Evolutionary conservation across 2,329 filamentous ascomycete genomes (phyloP).

Genomic region (Botrytis cinerea): DNA sequence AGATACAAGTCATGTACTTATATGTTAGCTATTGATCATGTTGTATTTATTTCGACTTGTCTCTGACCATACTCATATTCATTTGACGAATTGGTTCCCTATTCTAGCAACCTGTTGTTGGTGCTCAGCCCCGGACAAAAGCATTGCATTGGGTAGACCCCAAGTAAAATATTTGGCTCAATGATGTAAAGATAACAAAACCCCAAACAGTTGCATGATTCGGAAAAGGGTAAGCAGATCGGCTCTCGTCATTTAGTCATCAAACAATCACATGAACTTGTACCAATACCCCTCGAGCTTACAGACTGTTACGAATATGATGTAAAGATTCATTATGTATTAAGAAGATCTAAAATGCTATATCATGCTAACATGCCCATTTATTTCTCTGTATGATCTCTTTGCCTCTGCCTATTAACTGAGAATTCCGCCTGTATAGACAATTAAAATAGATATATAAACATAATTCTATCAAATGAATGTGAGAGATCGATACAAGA

Average conservation of each 20-base stretch:
- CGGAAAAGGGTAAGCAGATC: not conserved
- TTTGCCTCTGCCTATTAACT: not conserved
- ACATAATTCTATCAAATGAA: not conserved
- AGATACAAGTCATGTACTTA: constrained; percentile 28
- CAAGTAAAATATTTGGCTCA: not conserved
- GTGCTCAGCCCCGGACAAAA: constrained; percentile 31
- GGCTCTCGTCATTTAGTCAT: not conserved
- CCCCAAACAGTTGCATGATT: not conserved
- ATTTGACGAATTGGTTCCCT: constrained; percentile 17
- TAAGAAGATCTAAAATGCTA: not conserved
- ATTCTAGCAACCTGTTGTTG: not conserved
- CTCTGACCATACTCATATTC: not conserved
- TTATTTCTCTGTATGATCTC: not conserved
- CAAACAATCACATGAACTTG: not conserved
- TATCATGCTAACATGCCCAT: not conserved
- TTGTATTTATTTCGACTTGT: not conserved
- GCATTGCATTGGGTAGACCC: constrained; percentile 15
- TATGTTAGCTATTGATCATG: constrained; percentile 32
- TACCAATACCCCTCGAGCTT: not conserved
- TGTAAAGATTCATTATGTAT: constrained; percentile 2
- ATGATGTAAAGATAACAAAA: not conserved
- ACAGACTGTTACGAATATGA: not conserved
- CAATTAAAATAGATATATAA: not conserved
- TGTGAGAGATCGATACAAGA: not conserved
- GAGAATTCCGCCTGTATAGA: not conserved